Percentiles rank a stretch among this genome's conserved stretches.
phyloP scores from a whole-genome alignment of 228 moss, liverwort and hornwort species.

The Sphagnum magellanicum region DNA sequence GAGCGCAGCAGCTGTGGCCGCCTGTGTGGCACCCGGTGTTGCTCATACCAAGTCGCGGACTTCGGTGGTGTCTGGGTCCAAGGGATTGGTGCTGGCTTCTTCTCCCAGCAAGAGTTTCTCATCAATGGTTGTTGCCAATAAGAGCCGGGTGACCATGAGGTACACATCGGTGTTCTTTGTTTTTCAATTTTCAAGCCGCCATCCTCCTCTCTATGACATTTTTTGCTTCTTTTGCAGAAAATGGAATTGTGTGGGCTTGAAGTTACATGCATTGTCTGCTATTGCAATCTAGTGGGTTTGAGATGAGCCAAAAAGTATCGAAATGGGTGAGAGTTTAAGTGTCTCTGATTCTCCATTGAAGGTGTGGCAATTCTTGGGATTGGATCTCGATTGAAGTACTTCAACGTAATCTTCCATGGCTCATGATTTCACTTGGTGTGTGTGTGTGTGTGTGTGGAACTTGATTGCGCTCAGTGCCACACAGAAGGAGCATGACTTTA shows the following conservation, averaged over 20 bases:
- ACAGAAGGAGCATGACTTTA: conserved; percentile 7
- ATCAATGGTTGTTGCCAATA: conserved; percentile 4
- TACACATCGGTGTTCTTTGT: neutral
- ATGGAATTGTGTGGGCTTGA: neutral
- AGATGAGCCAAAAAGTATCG: neutral
- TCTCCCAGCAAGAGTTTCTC: neutral
- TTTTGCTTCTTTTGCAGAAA: neutral
- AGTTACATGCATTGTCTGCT: neutral
- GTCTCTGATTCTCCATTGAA: neutral
- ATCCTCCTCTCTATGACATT: neutral
- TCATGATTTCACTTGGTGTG: too few relatives aligned
- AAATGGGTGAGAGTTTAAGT: neutral
- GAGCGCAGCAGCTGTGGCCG: too few relatives aligned
- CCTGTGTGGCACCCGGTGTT: too few relatives aligned
- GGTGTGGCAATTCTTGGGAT: too few relatives aligned
- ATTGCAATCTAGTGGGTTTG: neutral
- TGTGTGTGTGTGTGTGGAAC: too few relatives aligned
- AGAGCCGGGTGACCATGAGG: conserved; percentile 14
- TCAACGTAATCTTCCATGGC: too few relatives aligned
- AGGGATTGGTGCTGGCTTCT: conserved; percentile 7
- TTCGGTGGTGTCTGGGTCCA: too few relatives aligned
- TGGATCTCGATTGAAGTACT: too few relatives aligned
- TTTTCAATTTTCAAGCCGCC: neutral
- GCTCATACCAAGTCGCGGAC: too few relatives aligned
- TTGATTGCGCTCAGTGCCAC: neutral